These are phyloP conservation scores for Whalleya microplaca DNA, from an alignment of 2,329 filamentous ascomycete species.

Conservation along the genomic window DNA sequence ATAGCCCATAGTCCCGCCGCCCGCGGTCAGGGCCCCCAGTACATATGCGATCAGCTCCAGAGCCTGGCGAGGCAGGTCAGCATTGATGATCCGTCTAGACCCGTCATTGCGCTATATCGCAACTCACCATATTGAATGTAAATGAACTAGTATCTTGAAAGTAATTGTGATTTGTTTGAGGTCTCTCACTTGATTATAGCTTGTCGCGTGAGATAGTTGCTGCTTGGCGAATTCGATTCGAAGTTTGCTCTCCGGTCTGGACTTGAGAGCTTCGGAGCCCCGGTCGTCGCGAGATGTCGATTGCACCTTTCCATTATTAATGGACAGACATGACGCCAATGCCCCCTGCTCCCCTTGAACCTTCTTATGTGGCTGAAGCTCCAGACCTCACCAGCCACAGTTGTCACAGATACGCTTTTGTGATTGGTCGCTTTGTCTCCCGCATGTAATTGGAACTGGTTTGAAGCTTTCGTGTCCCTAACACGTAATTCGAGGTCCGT, in stretches of 20 bases:
- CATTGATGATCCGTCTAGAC: slow-evolving; percentile 5
- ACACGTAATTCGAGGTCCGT: slow-evolving; percentile 25
- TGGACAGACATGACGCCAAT: slow-evolving; percentile 4
- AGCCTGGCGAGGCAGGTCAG: slow-evolving; percentile 31
- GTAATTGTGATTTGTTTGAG: no score
- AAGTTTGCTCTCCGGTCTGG: slow-evolving; percentile 9
- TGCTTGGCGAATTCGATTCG: slow-evolving; percentile 3
- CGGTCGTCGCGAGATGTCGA: slow-evolving; percentile 19
- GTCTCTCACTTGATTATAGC: slow-evolving; percentile 3
- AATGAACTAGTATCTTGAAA: neutral
- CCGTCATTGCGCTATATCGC: neutral
- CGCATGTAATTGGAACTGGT: slow-evolving; percentile 8
- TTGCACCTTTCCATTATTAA: no score
- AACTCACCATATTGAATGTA: slow-evolving; percentile 26
- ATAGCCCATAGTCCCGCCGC: slow-evolving; percentile 87
- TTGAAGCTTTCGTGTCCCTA: slow-evolving; percentile 44
- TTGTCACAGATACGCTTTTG: slow-evolving; percentile 8
- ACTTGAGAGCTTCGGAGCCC: slow-evolving; percentile 16
- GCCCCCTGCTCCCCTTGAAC: no score
- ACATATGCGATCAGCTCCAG: slow-evolving; percentile 71
- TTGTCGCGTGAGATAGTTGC: neutral
- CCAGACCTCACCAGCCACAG: slow-evolving; percentile 14
- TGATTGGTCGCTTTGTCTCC: slow-evolving; percentile 27
- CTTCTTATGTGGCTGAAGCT: slow-evolving; percentile 19
- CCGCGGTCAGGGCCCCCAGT: slow-evolving; percentile 80